These are phyloP conservation scores for Ceratocystis albifundus DNA, from an alignment of 2,329 filamentous ascomycete genomes.

Conservation along the genomic window DNA sequence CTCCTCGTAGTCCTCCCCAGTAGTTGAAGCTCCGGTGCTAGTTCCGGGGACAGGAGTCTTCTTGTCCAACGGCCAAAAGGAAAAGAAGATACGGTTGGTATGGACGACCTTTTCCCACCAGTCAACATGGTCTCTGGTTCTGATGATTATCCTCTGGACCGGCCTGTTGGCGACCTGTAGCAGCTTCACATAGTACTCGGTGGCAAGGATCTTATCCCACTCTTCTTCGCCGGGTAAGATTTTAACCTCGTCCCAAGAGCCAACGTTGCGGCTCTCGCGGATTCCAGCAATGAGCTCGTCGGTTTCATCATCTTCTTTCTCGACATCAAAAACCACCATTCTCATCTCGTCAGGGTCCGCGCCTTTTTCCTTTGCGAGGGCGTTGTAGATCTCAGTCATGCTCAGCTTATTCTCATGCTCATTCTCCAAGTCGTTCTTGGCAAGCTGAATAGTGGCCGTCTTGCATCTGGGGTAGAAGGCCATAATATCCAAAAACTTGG, in stretches of 20 bases:
- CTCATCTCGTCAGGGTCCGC: background rate
- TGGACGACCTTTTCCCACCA: too few species aligned
- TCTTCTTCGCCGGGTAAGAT: background rate
- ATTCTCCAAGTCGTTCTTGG: background rate
- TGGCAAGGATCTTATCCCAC: background rate
- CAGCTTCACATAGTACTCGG: background rate
- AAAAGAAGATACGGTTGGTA: too few species aligned
- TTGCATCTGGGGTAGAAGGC: background rate
- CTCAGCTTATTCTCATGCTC: background rate
- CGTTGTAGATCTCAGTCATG: background rate
- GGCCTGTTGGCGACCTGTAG: background rate
- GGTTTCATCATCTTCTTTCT: background rate
- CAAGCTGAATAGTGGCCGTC: background rate
- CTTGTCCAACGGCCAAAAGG: too few species aligned
- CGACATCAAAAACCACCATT: background rate
- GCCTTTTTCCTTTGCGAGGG: background rate
- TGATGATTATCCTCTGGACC: background rate
- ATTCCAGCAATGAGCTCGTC: background rate
- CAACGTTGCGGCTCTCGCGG: background rate
- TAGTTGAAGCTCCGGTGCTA: too few species aligned
- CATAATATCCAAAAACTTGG: background rate
- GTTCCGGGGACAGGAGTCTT: too few species aligned
- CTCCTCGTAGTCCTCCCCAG: too few species aligned
- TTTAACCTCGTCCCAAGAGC: background rate
- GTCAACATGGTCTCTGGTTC: background rate